Evolutionary conservation across 208 protist genomes (phyloP).

Genomic region (Leishmania braziliensis): DNA sequence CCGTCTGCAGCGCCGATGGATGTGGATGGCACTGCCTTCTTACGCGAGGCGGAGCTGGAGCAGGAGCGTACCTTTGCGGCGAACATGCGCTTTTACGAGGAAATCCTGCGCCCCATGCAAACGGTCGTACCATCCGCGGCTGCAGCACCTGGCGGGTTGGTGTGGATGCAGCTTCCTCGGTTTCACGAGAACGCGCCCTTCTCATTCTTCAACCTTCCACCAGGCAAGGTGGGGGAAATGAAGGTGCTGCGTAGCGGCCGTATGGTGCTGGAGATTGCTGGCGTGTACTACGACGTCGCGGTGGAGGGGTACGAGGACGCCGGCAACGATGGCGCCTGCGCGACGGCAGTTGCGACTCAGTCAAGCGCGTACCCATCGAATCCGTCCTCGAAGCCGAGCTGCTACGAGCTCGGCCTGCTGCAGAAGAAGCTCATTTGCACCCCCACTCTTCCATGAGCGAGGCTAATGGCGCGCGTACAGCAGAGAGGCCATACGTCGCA

Average conservation of each 20-base stretch:
- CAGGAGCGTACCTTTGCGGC: constrained; percentile 34
- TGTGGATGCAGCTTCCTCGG: constrained; percentile 85
- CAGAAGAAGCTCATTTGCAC: constrained; percentile 82
- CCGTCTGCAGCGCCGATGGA: constrained; percentile 19
- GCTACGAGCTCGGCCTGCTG: constrained; percentile 72
- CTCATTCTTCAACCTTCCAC: constrained; percentile 44
- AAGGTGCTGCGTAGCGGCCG: constrained; percentile 80
- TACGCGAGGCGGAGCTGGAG: constrained; percentile 63
- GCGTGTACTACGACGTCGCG: constrained; percentile 76
- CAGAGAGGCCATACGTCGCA: not conserved
- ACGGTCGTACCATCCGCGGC: not conserved
- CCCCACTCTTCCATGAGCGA: constrained; percentile 44
- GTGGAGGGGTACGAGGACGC: constrained; percentile 50
- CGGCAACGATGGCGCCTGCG: constrained; percentile 38
- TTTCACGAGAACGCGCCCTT: constrained; percentile 64
- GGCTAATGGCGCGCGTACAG: not conserved
- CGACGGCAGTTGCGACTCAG: constrained; percentile 53
- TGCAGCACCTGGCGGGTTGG: constrained; percentile 24
- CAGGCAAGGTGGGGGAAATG: constrained; percentile 80
- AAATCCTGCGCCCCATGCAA: constrained; percentile 29
- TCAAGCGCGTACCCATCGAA: constrained; percentile 42
- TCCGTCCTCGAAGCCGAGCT: constrained; percentile 41
- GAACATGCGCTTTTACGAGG: constrained; percentile 71
- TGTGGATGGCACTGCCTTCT: constrained; percentile 62
- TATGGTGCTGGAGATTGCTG: constrained; percentile 77